Base-by-base conservation (phyloP, 1,139 yeast genomes). In the Wickerhamiella pararugosa region DNA sequence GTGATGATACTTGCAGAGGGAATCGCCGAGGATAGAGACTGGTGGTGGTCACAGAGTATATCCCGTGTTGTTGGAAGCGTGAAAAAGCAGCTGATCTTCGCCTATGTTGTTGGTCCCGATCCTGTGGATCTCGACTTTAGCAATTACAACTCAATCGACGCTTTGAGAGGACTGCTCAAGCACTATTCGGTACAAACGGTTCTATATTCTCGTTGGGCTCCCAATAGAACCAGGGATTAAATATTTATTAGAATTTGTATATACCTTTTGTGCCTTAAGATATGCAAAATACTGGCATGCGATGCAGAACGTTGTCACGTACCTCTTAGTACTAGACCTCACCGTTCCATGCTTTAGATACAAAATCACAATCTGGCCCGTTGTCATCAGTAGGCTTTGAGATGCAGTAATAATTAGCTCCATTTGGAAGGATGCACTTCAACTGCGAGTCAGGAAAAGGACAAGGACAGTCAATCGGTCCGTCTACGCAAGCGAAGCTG, bases 21-120 rank as follows among this genome's bases (percentile, higher is more conserved):
- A 34, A 41, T 44, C 5, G 47, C 37, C 3, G 44, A 40, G 11
- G 49, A 61, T 1, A 55, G 54, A n/a, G 66, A 66, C 40, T 80
- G 90, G 79, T 67, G 69, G 51, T 77, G 76, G 66, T 64, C 71
- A 46, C 73, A 87, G 1, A 70, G 86, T 1, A 58, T 76, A 27
- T 76, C 82, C 29, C 70, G 98, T 47, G 95, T 90, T 3, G 73
- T 83, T 41, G 82, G 93, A 0, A 84, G 92, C 27, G 97, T 90
- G 10, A 77, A 79, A 53, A 90, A 90, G 65, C 75, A 76, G 3
- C 62, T 86, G 47, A 73, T 87, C 1, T 57, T 86, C 41, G 72
- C 73, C 31, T 84, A 72, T 59, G 82, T 90, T 8, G 60, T 66
- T 42, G 64, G 68, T 3, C 72, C 74, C 3, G 56, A 59, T 15